These are phyloP conservation scores for Ichthyophthirius multifiliis DNA, from an alignment of 169 alveolate species.

Conservation along the genomic window DNA sequence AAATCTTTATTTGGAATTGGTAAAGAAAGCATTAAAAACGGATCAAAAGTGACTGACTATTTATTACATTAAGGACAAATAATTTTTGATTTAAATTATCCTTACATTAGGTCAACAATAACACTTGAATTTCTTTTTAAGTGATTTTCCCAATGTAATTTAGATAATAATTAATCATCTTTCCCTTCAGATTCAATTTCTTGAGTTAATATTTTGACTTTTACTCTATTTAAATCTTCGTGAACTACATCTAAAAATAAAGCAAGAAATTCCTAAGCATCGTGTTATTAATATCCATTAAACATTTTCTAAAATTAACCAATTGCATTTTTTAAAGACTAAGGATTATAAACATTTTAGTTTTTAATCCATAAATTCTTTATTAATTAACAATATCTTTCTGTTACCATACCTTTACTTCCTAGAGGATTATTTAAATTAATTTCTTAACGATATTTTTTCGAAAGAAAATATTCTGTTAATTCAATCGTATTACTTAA, in stretches of 20 bases:
- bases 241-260: constrained; percentile 72
- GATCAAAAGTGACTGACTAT: constrained; percentile 74
- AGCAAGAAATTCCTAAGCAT: constrained; percentile 79
- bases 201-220: constrained; percentile 66
- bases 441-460: constrained; percentile 24
- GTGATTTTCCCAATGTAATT: constrained; percentile 72
- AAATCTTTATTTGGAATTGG: constrained; percentile 59
- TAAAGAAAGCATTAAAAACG: constrained; percentile 71
- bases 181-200: constrained; percentile 46
- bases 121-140: constrained; percentile 69
- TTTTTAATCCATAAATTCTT: constrained; percentile 34
- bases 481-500: constrained; percentile 44
- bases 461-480: constrained; percentile 15
- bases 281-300: constrained; percentile 88
- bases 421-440: constrained; percentile 45
- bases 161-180: constrained; percentile 44
- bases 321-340: constrained; percentile 43
- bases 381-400: constrained; percentile 32
- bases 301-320: constrained; percentile 46
- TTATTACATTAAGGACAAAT: constrained; percentile 63
- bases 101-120: constrained; percentile 73
- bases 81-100: constrained; percentile 65
- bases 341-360: constrained; percentile 30
- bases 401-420: constrained; percentile 44
- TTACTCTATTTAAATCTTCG: constrained; percentile 81